Base-by-base conservation (phyloP, 352 stramenopile species). In the Pythium dissimile region DNA sequence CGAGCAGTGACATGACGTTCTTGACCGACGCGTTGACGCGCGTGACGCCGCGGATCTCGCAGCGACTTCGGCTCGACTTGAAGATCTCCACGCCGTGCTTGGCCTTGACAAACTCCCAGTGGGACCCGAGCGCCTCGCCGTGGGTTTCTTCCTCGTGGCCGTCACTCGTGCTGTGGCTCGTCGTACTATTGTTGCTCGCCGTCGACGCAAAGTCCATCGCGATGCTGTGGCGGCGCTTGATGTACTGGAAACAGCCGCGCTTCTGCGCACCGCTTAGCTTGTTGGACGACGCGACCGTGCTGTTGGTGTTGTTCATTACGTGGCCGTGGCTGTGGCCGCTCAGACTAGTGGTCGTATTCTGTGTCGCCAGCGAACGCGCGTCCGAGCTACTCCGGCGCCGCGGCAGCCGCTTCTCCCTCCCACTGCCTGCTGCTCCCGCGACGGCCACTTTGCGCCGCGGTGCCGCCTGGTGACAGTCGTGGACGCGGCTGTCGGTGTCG, bases 191-290 rank as follows among this genome's bases (percentile, higher is more conserved):
- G 43, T 59, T 38, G 24, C 32, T 46, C 9, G 31, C 45, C 38
- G 38, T 42, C 10, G 80, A 84, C 35, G 84, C 77, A 46, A 94
- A 94, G 6, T 78, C 80, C 24, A 89, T 59, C 2, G 84, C 84
- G 35, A 88, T 81, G 49, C 70, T 81, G 53, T 94, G 78, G 23
- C 84, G 66, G 15, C 76, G 67, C 51, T 90, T 85, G 43, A 94
- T 94, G 71, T 94, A 91, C 54, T 76, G 73, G 59, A 89, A 92
- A 58, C 84, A 94, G 5, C 81, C 80, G n/a, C 71, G 72, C 46
- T 92, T 90, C 60, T 94, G 81, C n/a, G 72, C 77, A 3, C 46
- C 64, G 39, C 72, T 86, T 8, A 90, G 67, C 53, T 72, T 62
- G 15, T 9, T 30, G 24, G 54, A 52, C 20, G 21, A 23, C 18